Percentiles rank a stretch among this genome's conserved stretches.
phyloP scores from a whole-genome alignment of 768 basidiomycete genomes.

The Leccinum obscurum region DNA sequence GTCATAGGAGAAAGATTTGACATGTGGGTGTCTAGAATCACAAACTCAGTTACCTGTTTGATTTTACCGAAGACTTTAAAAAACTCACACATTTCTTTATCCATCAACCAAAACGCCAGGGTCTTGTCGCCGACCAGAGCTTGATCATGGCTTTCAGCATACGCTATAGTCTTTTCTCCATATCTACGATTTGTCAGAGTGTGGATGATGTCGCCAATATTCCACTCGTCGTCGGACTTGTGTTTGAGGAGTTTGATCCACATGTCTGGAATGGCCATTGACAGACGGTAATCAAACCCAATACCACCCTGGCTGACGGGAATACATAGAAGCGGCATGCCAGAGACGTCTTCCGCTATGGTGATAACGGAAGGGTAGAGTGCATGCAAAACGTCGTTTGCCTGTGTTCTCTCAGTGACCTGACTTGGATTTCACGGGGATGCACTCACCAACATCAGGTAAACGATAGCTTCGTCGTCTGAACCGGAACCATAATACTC shows the following conservation, averaged over 20 bases:
- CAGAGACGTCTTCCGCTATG: slow-evolving; percentile 98
- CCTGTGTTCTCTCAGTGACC: slow-evolving; percentile 49
- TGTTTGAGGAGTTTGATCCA: slow-evolving; percentile 99
- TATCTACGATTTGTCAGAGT: slow-evolving; percentile 89
- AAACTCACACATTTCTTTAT: slow-evolving; percentile 96
- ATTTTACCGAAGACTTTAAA: slow-evolving; percentile 8
- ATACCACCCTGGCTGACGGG: slow-evolving; percentile 82
- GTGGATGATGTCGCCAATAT: slow-evolving; percentile 81
- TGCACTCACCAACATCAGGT: slow-evolving; percentile 89
- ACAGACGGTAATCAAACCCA: slow-evolving; percentile 96
- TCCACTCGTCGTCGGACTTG: slow-evolving; percentile 82
- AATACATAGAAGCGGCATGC: slow-evolving; percentile 93
- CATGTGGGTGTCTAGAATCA: slow-evolving; percentile 82
- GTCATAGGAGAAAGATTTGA: slow-evolving; percentile 83
- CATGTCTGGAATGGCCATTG: slow-evolving; percentile 99
- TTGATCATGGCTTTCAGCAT: slow-evolving; percentile 97
- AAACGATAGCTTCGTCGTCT: slow-evolving; percentile 89
- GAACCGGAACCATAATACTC: slow-evolving; percentile 91
- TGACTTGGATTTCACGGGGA: neutral
- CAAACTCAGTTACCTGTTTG: neutral
- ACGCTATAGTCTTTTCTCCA: slow-evolving; percentile 88
- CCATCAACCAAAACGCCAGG: slow-evolving; percentile 99
- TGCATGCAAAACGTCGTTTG: slow-evolving; percentile 85
- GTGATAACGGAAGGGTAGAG: slow-evolving; percentile 82
- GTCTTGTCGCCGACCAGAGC: slow-evolving; percentile 99